phyloP scores from a whole-genome alignment of 73 alveolate species.

The Paramecium bursaria region DNA sequence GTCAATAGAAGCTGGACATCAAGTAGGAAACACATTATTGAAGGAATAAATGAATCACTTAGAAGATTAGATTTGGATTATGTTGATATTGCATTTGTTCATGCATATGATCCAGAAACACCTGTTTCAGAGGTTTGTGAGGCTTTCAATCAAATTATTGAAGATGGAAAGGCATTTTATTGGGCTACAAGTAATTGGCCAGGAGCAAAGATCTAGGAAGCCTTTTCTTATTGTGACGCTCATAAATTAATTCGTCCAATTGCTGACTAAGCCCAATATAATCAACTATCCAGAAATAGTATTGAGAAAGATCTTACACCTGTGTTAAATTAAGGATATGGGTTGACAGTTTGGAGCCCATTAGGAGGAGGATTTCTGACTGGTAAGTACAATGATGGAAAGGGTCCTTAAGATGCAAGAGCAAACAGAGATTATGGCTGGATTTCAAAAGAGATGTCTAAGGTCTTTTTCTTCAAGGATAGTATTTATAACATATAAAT shows the following conservation, averaged over 20 bases:
- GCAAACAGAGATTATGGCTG: not conserved
- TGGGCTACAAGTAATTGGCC: slow-evolving; percentile 99
- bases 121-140: slow-evolving; percentile 92
- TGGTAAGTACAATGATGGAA: slow-evolving; percentile 96
- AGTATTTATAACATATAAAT: not conserved
- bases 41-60: slow-evolving; percentile 86
- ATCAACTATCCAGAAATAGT: slow-evolving; percentile 84
- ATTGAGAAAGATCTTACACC: slow-evolving; percentile 88
- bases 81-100: slow-evolving; percentile 92
- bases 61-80: slow-evolving; percentile 88
- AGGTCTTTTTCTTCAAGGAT: not conserved
- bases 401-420: slow-evolving; percentile 79
- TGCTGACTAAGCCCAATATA: slow-evolving; percentile 93
- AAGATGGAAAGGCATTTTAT: slow-evolving; percentile 93
- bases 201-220: slow-evolving; percentile 86
- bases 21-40: slow-evolving; percentile 89
- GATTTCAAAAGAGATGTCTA: slow-evolving; percentile 7
- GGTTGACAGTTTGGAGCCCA: slow-evolving; percentile 96
- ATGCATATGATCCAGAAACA: slow-evolving; percentile 86
- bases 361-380: slow-evolving; percentile 91
- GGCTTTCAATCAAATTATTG: slow-evolving; percentile 90
- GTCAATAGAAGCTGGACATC: slow-evolving; percentile 70
- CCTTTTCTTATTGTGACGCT: slow-evolving; percentile 78
- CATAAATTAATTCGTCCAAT: slow-evolving; percentile 87
- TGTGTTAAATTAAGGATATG: slow-evolving; percentile 79